A percentile compares a stretch with the other conserved stretches of the same genome.
Evolutionary conservation across 257 asterid species (phyloP).

Genomic region (Solanum boliviense): DNA sequence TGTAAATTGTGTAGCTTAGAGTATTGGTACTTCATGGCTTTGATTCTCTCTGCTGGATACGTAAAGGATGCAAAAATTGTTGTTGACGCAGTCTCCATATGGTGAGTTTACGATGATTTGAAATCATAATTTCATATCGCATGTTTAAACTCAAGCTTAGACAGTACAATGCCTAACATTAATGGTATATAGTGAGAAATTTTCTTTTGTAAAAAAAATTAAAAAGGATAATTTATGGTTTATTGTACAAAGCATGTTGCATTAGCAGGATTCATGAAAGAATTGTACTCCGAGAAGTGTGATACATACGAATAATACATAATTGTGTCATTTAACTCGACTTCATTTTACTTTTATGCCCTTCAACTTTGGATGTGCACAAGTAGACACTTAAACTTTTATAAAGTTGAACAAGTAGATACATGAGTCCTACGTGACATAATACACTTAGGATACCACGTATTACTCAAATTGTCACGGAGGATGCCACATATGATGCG

Average conservation of each 20-base stretch:
- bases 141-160: background rate
- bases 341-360: too few relatives aligned
- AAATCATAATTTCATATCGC: fast-evolving
- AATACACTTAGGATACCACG: too few relatives aligned
- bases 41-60: conserved; percentile 19
- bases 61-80: conserved; percentile 14
- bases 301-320: background rate
- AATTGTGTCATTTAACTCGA: too few relatives aligned
- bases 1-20: conserved; percentile 17
- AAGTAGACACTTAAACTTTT: too few relatives aligned
- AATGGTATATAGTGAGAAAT: too few relatives aligned
- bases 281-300: background rate
- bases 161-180: background rate
- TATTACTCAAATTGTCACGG: too few relatives aligned
- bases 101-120: background rate
- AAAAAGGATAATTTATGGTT: too few relatives aligned
- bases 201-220: too few relatives aligned
- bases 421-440: too few relatives aligned
- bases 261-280: background rate
- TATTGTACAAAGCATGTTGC: background rate
- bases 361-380: too few relatives aligned
- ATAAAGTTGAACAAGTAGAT: too few relatives aligned
- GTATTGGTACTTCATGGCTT: conserved; percentile 20
- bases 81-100: conserved; percentile 22
- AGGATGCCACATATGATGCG: too few relatives aligned